Conservation (phyloP, 163 green algal genomes). For the Chlamydomonas reinhardtii region DNA sequence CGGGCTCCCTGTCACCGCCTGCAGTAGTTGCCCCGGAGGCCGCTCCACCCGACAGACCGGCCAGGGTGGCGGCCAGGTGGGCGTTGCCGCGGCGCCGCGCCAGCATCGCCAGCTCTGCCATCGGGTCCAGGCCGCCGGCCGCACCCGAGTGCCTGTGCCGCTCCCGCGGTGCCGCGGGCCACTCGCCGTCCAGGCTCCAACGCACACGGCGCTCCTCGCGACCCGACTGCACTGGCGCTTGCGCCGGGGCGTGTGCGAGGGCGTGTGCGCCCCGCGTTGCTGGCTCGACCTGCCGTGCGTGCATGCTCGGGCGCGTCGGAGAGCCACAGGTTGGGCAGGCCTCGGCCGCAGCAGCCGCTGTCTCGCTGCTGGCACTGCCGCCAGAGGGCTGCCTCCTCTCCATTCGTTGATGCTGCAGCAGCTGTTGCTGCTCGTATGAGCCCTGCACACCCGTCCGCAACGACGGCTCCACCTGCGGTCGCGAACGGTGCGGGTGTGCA, state of each 20-base stretch:
- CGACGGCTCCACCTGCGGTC: no score
- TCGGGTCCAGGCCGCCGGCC: not conserved
- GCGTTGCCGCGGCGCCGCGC: conserved; percentile 24
- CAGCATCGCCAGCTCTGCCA: conserved; percentile 2
- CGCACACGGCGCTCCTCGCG: not conserved
- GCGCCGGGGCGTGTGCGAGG: no score
- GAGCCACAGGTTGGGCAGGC: not conserved
- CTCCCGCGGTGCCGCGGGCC: not conserved
- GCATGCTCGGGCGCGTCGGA: no score
- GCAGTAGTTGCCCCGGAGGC: no score
- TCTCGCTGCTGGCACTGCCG: no score
- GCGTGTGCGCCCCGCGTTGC: no score
- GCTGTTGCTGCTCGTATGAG: no score
- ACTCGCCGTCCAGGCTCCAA: not conserved
- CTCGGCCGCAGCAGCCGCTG: no score
- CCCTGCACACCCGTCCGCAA: no score
- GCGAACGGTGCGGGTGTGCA: not conserved
- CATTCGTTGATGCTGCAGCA: no score
- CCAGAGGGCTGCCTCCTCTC: not conserved
- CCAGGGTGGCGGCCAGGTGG: conserved; percentile 20
- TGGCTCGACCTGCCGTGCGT: not conserved
- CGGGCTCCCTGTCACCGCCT: no score
- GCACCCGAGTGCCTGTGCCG: no score
- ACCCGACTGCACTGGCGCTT: not conserved
- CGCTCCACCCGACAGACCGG: not conserved